Conservation (phyloP, 2,329 filamentous ascomycete genomes). For the Cytospora chrysosperma region DNA sequence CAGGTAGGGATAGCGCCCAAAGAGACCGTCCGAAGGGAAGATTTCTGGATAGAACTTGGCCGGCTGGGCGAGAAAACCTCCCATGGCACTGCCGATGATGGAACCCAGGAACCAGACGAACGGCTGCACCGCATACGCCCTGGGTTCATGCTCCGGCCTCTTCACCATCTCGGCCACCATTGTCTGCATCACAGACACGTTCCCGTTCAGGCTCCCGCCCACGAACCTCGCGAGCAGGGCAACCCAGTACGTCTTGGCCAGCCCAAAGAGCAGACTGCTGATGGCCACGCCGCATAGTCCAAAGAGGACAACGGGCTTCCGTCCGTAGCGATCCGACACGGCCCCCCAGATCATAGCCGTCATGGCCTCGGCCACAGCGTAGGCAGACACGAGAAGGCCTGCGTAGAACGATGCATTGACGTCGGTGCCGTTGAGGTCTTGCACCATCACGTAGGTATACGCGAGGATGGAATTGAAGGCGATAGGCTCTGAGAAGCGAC, state of each 20-base stretch:
- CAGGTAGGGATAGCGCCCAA: conserved; percentile 69
- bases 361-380: conserved; percentile 43
- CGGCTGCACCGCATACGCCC: conserved; percentile 23
- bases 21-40: conserved; percentile 41
- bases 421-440: conserved; percentile 39
- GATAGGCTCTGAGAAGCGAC: conserved; percentile 45
- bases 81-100: conserved; percentile 24
- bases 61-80: conserved; percentile 23
- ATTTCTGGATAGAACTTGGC: conserved; percentile 27
- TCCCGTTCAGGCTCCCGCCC: conserved; percentile 41
- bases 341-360: conserved; percentile 44
- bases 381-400: conserved; percentile 47
- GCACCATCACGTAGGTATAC: conserved; percentile 44
- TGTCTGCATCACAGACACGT: conserved; percentile 42
- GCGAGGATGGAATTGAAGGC: conserved; percentile 46
- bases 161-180: conserved; percentile 45
- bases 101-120: conserved; percentile 24
- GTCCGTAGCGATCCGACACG: conserved; percentile 41
- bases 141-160: conserved; percentile 40
- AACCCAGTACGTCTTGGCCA: conserved; percentile 43
- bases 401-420: conserved; percentile 47
- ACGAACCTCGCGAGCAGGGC: conserved; percentile 42
- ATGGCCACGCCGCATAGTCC: conserved; percentile 36
- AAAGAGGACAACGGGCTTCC: conserved; percentile 33
- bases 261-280: conserved; percentile 42